Base-by-base conservation (phyloP, 2,329 filamentous ascomycete species). In the Ceratocystiopsis sp. region DNA sequence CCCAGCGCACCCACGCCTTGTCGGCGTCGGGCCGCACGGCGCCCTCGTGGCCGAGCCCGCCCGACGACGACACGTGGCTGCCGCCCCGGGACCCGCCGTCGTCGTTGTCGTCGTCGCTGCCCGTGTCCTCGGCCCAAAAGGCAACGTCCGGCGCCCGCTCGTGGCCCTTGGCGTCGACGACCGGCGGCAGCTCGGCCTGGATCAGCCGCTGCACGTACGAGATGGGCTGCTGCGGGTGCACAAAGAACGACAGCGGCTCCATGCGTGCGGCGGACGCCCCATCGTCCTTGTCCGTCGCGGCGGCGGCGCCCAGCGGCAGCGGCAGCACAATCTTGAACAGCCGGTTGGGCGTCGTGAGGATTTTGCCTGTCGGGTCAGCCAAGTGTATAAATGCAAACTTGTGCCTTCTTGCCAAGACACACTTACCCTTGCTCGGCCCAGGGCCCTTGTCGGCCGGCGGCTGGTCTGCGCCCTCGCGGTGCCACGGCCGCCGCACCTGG, bases 191-290 rank as follows among this genome's bases (percentile, higher is more conserved):
- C 59, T 94, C 87, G 42, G 84, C 81, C 55, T 94, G 87, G 39
- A 95, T 87, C 3, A 95, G 65, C 10, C 84, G 75, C 58, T 93
- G 84, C 37, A 94, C 75, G 57, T 94, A 93, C 10, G 84, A 93
- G 3, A 95, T 69, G 0, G 87, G 87, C 55, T 95, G 87, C 48
- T 93, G 84, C 0, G 87, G 86, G 52, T 94, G 87, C 0, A 94
- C 71, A 2, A 94, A 73, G 0, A 94, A 70, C 1, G 86, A 86
- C 13, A 94, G 67, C 0, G 86, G 85, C 52, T 93, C 83, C n/a
- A 89, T 75, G 61, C 48, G 52, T 4, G 56, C 56, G 42, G 57
- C 54, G n/a, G n/a, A 21, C 19, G 7, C 19, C 19, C 19, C n/a
- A n/a, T n/a, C n/a, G n/a, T n/a, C n/a, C n/a, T n/a, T n/a, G n/a